Evolutionary conservation across 768 basidiomycete genomes (phyloP).

Genomic region (Lactarius evosmus): DNA sequence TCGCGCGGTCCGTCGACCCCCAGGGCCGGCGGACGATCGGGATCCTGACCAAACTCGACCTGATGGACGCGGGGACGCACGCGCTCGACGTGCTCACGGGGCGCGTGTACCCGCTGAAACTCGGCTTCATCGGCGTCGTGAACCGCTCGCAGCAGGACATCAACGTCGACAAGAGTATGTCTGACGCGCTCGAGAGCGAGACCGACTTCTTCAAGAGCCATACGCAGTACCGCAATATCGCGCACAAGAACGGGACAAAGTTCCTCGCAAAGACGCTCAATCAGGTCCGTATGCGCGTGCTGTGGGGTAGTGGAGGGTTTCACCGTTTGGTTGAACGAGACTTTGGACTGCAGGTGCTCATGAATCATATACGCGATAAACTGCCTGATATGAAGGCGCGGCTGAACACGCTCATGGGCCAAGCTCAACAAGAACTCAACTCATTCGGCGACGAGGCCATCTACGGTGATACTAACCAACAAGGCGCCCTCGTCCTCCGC

Average conservation of each 20-base stretch:
- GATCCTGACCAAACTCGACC: slow-evolving; percentile 93
- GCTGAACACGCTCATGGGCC: slow-evolving; percentile 96
- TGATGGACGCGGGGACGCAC: slow-evolving; percentile 99
- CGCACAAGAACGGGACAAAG: slow-evolving; percentile 97
- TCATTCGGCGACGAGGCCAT: slow-evolving; percentile 92
- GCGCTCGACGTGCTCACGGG: slow-evolving; percentile 95
- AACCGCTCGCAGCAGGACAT: slow-evolving; percentile 98
- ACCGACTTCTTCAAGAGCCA: slow-evolving; percentile 89
- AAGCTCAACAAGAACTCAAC: slow-evolving; percentile 97
- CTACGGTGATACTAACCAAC: slow-evolving; percentile 89
- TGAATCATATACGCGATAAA: slow-evolving; percentile 98
- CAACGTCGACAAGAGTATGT: slow-evolving; percentile 79
- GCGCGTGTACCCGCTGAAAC: slow-evolving; percentile 94
- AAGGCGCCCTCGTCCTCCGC: slow-evolving; percentile 86
- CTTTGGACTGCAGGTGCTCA: slow-evolving; percentile 61
- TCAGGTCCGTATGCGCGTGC: slow-evolving; percentile 56
- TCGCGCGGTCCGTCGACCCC: slow-evolving; percentile 92
- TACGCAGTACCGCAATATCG: slow-evolving; percentile 89
- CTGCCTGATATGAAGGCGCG: slow-evolving; percentile 99
- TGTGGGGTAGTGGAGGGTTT: neutral
- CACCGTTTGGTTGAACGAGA: neutral
- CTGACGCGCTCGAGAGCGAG: slow-evolving; percentile 80
- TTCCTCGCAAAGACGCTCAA: slow-evolving; percentile 92
- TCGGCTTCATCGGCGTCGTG: slow-evolving; percentile 97
- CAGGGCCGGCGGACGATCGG: slow-evolving; percentile 96